Evolutionary conservation across 148 eudicot species (phyloP).

Genomic region (Chenopodium suecicum): DNA sequence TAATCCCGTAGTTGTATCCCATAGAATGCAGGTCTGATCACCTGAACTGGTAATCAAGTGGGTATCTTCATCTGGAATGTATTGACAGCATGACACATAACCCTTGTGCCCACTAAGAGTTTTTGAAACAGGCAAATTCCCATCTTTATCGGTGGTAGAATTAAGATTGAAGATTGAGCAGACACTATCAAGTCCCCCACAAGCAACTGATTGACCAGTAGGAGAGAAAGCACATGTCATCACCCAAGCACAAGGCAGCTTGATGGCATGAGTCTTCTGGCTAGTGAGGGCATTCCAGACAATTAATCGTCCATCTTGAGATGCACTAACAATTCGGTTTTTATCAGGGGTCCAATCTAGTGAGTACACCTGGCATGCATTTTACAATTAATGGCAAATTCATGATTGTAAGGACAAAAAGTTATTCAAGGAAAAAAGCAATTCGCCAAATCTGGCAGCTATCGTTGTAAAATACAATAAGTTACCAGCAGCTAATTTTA

Average conservation of each 20-base stretch:
- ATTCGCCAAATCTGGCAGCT: background rate
- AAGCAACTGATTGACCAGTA: constrained; percentile 88
- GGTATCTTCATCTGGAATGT: constrained; percentile 88
- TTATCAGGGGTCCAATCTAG: constrained; percentile 94
- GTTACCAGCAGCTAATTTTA: background rate
- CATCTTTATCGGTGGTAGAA: constrained; percentile 77
- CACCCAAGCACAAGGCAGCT: constrained; percentile 98
- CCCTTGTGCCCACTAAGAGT: constrained; percentile 96
- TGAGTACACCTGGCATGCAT: constrained; percentile 68
- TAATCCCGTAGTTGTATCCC: constrained; percentile 95
- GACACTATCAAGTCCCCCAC: constrained; percentile 93
- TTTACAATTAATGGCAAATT: constrained; percentile 1
- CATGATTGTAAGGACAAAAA: background rate
- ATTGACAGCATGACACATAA: constrained; percentile 91
- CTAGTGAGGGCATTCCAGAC: constrained; percentile 98
- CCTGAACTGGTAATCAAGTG: constrained; percentile 93
- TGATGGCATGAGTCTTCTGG: constrained; percentile 96
- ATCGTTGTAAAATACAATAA: background rate
- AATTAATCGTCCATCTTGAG: constrained; percentile 95
- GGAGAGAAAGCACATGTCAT: constrained; percentile 99
- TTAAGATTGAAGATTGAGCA: constrained; percentile 90
- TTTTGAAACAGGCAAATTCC: constrained; percentile 80
- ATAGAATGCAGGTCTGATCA: constrained; percentile 89
- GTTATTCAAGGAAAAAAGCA: background rate
- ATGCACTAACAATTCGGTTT: constrained; percentile 95